phyloP scores from a whole-genome alignment of 2,329 filamentous ascomycete species.

The Talaromyces funiculosus region DNA sequence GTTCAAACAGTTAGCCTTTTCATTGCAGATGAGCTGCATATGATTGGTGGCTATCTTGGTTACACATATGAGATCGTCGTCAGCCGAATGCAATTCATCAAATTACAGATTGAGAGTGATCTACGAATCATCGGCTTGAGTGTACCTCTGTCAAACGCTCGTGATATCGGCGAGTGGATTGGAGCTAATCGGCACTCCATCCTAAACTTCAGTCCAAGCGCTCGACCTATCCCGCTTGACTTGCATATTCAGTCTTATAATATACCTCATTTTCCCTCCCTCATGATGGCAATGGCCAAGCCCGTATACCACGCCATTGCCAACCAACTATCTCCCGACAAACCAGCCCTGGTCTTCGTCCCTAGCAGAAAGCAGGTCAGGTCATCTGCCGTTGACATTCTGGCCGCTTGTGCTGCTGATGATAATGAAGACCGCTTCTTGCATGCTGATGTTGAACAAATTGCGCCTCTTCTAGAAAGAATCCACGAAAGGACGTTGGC shows the following conservation, averaged over 20 bases:
- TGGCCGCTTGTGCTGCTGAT: slow-evolving; percentile 80
- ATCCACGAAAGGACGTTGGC: slow-evolving; percentile 82
- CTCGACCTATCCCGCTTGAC: slow-evolving; percentile 82
- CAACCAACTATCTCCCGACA: slow-evolving; percentile 72
- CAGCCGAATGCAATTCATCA: slow-evolving; percentile 96
- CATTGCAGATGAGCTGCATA: slow-evolving; percentile 91
- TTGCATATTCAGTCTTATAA: slow-evolving; percentile 93
- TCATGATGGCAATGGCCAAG: slow-evolving; percentile 98
- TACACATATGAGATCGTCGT: slow-evolving; percentile 94
- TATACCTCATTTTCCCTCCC: slow-evolving; percentile 92
- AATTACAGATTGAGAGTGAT: slow-evolving; percentile 75
- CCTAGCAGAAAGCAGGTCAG: slow-evolving; percentile 90
- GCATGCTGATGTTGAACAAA: slow-evolving; percentile 73
- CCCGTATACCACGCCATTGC: slow-evolving; percentile 85
- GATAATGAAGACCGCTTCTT: slow-evolving; percentile 93
- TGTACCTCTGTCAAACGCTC: slow-evolving; percentile 86
- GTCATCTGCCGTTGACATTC: slow-evolving; percentile 75
- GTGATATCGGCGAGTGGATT: slow-evolving; percentile 95
- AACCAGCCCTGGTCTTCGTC: slow-evolving; percentile 87
- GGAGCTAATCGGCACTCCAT: slow-evolving; percentile 97
- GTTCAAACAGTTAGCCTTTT: slow-evolving; percentile 85
- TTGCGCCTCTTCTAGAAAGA: slow-evolving; percentile 72
- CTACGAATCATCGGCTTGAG: slow-evolving; percentile 85
- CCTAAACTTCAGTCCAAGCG: slow-evolving; percentile 95
- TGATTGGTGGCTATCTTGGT: slow-evolving; percentile 78